Evolutionary conservation across 371 early-diverging fungal genomes (phyloP).

Genomic region (Nematocida sp.): DNA sequence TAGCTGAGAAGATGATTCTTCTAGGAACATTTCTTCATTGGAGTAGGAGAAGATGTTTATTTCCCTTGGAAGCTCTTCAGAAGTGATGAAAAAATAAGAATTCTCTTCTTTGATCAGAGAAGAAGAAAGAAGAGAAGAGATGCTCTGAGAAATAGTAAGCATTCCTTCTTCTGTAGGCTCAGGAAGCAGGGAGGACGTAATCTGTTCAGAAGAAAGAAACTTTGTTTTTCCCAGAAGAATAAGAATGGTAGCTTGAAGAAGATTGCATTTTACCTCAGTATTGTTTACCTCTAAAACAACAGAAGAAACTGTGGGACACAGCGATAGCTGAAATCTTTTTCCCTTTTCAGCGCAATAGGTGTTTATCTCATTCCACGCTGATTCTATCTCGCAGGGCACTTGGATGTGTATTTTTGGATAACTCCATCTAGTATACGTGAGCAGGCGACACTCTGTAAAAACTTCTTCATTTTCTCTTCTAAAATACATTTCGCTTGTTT

Average conservation of each 20-base stretch:
- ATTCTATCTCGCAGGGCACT: constrained; percentile 40
- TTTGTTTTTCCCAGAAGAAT: constrained; percentile 28
- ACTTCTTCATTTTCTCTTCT: constrained; percentile 1
- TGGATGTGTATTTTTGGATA: constrained; percentile 31
- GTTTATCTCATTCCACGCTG: constrained; percentile 12
- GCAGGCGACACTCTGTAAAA: constrained; percentile 12
- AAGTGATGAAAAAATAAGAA: background rate
- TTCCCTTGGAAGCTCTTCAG: background rate
- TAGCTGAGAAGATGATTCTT: background rate
- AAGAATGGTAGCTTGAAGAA: constrained; percentile 35
- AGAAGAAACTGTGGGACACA: constrained; percentile 40
- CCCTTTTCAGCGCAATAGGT: constrained; percentile 45
- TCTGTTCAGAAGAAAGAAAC: background rate
- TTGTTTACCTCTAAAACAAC: constrained; percentile 15
- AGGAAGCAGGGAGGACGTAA: background rate
- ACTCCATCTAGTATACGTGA: constrained; percentile 40
- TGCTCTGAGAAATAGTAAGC: background rate
- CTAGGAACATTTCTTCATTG: background rate
- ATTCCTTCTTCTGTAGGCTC: constrained; percentile 3
- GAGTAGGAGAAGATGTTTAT: constrained; percentile 14
- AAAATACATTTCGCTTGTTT: constrained; percentile 43
- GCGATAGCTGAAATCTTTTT: constrained; percentile 10
- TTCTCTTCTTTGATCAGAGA: background rate
- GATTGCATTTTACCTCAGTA: constrained; percentile 19
- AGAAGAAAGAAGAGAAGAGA: background rate